A percentile compares a stretch with the other conserved stretches of the same genome.
phyloP scores from a whole-genome alignment of 1,139 yeast species.

The Diutina neorugosa region DNA sequence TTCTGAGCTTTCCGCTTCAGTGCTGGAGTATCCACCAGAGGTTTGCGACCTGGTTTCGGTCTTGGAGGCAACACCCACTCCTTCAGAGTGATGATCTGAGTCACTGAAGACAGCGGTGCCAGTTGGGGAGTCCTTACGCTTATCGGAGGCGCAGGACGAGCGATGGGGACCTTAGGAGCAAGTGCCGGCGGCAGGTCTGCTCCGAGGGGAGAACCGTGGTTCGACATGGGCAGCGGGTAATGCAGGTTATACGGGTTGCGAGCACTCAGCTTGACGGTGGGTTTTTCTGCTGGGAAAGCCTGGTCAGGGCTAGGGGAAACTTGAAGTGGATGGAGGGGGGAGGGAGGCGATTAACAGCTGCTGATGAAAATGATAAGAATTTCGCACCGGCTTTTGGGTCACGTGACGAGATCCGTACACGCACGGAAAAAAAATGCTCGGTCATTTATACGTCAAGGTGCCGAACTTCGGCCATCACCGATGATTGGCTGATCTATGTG shows the following conservation, averaged over 20 bases:
- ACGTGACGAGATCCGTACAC: too few relatives aligned
- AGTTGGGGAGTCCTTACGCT: neutral
- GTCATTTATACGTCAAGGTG: neutral
- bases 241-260: neutral
- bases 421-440: too few relatives aligned
- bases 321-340: neutral
- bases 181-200: slow-evolving; percentile 1
- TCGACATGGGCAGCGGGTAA: neutral
- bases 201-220: neutral
- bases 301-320: neutral
- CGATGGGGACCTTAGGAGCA: slow-evolving; percentile 3
- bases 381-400: too few relatives aligned
- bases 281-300: neutral
- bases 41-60: slow-evolving; percentile 85
- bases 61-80: slow-evolving; percentile 89
- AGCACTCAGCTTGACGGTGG: neutral
- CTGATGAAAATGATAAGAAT: slow-evolving; percentile 3
- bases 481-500: neutral
- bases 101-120: neutral
- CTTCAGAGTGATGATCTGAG: slow-evolving; percentile 53
- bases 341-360: neutral
- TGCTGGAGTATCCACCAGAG: slow-evolving; percentile 62
- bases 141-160: neutral
- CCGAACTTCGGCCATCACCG: neutral
- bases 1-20: slow-evolving; percentile 84